Conservation (phyloP, 2,329 filamentous ascomycete species). For the Colletotrichum agaves region DNA sequence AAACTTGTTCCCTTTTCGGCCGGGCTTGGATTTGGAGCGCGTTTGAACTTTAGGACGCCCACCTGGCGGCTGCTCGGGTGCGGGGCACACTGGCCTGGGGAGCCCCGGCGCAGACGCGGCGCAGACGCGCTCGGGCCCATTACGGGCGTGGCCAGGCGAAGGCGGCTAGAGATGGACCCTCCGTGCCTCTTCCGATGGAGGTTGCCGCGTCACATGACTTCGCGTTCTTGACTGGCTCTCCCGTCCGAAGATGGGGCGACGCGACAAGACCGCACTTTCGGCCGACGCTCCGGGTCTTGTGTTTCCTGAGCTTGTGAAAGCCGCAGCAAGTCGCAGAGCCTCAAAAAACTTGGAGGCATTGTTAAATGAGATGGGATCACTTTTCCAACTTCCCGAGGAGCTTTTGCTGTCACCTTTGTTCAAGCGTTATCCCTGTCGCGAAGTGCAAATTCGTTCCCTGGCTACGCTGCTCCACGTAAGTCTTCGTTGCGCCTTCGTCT, state of each 20-base stretch:
- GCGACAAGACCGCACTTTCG: slow-evolving; percentile 9
- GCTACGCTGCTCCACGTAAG: slow-evolving; percentile 64
- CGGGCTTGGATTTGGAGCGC: slow-evolving; percentile 1
- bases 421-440: slow-evolving; percentile 65
- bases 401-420: slow-evolving; percentile 57
- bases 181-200: not conserved
- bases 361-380: slow-evolving; percentile 45
- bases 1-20: slow-evolving; percentile 7
- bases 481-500: slow-evolving; percentile 11
- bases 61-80: not conserved
- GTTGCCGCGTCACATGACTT: slow-evolving; percentile 27
- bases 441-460: slow-evolving; percentile 68
- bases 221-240: slow-evolving; percentile 26
- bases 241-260: not conserved
- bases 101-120: slow-evolving; percentile 4
- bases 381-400: slow-evolving; percentile 66
- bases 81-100: slow-evolving; percentile 8
- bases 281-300: slow-evolving; percentile 11
- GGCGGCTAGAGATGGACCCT: slow-evolving; percentile 6
- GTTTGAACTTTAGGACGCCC: slow-evolving; percentile 23
- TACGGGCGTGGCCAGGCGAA: slow-evolving; percentile 15
- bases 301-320: not conserved
- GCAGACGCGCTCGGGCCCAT: slow-evolving; percentile 25
- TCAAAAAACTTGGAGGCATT: not conserved
- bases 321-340: not conserved